Percentiles rank a stretch among this genome's conserved stretches.
These are phyloP conservation scores for Dacryopinax spathularia DNA, from an alignment of 768 basidiomycete species.

Conservation along the genomic window DNA sequence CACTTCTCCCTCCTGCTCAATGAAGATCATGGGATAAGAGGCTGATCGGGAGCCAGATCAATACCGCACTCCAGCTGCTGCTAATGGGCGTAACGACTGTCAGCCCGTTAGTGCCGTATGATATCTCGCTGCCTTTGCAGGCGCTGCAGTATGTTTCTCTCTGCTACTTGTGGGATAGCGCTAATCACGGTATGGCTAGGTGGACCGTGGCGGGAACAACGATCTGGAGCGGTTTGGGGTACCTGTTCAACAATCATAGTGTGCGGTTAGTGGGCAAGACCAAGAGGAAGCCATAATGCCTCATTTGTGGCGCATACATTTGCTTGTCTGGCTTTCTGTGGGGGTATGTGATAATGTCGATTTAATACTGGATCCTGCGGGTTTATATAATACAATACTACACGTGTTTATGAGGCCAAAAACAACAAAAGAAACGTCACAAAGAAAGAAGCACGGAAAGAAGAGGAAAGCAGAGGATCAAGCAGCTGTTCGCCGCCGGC, in stretches of 20 bases:
- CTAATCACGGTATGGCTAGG: slow-evolving; percentile 29
- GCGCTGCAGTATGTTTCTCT: slow-evolving; percentile 54
- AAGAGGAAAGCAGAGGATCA: background rate
- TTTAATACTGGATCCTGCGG: background rate
- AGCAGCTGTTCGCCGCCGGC: slow-evolving; percentile 31
- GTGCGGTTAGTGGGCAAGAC: background rate
- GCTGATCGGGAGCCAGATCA: slow-evolving; percentile 39
- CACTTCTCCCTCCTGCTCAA: background rate
- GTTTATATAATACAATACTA: background rate
- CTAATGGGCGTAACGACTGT: slow-evolving; percentile 85
- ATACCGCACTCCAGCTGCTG: slow-evolving; percentile 80
- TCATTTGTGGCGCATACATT: background rate
- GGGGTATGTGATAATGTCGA: background rate
- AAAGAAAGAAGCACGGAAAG: background rate
- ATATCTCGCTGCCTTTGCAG: slow-evolving; percentile 40
- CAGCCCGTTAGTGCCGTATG: slow-evolving; percentile 56
- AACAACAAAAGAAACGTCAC: too few species aligned
- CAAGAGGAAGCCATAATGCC: background rate
- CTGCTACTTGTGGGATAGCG: background rate
- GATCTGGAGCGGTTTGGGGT: slow-evolving; percentile 59
- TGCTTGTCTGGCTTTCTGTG: background rate
- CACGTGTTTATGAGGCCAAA: background rate
- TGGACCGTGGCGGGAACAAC: slow-evolving; percentile 82
- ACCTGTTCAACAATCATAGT: background rate
- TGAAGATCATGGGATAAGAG: background rate